Base-by-base conservation (phyloP, 495 filamentous ascomycete genomes). In the Penicillium turbatum region DNA sequence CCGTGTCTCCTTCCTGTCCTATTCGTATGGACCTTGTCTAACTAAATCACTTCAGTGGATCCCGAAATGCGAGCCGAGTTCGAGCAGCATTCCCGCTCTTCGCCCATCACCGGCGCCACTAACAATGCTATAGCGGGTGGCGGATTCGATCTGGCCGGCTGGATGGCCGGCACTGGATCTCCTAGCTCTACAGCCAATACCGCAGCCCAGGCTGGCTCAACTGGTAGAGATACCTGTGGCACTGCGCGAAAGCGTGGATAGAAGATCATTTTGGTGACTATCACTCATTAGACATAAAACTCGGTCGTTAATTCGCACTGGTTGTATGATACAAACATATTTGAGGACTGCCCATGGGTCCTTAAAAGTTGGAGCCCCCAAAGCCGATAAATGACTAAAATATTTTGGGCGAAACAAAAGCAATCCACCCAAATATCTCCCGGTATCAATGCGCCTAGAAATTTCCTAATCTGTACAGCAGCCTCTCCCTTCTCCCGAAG, bases 1-100 rank as follows among this genome's bases (percentile, higher is more conserved):
- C 8, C 11, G 2, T 6, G 11, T 15, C 29, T 41, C 31, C n/a
- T 40, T 38, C 45, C 49, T 40, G 37, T 40, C 42, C 38, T 27
- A 34, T 46, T 26, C 17, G 29, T 6, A 26, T 48, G 11, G 50
- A 31, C 7, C 6, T 27, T 26, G 26, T 10, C 35, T 54, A 27
- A 55, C 52, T 12, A 6, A 13, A 15, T 27, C 26, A 5, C 21
- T 19, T 11, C 19, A 97, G 92, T 98, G 92, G 93, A 97, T 64
- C 89, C 89, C 15, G 93, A 98, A 70, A 88, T 88, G 75, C 82
- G 84, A 52, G 88, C 86, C 59, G 95, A 98, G 72, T 95, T 92
- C 67, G 90, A 96, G 65, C 86, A 90, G 65, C 85, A 89, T 51
- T 90, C 92, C 59, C 90, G 90, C 66, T 80, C 84, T 43, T 83